Evolutionary conservation across 176 grass and related monocot species (phyloP).

Genomic region (Phoenix roebelenii): DNA sequence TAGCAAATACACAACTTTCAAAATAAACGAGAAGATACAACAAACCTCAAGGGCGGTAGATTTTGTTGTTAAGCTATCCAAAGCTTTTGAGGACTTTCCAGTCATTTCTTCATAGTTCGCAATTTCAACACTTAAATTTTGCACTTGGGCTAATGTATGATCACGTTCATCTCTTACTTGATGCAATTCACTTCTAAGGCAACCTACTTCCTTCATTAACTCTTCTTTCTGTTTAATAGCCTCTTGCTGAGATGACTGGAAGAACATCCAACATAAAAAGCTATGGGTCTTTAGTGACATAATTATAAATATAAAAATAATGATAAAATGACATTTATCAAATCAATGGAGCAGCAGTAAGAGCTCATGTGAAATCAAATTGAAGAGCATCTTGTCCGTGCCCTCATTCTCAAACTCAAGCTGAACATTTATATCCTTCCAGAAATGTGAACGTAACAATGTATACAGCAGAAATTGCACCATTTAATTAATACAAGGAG

Average conservation of each 20-base stretch:
- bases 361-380: too few relatives aligned
- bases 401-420: too few relatives aligned
- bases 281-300: background rate
- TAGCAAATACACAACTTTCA: too few relatives aligned
- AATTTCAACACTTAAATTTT: conserved; percentile 37
- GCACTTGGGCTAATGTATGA: conserved; percentile 35
- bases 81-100: conserved; percentile 34
- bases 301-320: background rate
- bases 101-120: conserved; percentile 32
- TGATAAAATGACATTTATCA: too few relatives aligned
- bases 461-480: too few relatives aligned
- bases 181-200: conserved; percentile 53
- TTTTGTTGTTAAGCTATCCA: conserved; percentile 28
- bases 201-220: conserved; percentile 54
- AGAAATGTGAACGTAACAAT: too few relatives aligned
- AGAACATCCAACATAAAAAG: conserved; percentile 2
- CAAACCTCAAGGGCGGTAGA: conserved; percentile 63
- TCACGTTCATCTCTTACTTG: conserved; percentile 66
- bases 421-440: too few relatives aligned
- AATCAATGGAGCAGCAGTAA: too few relatives aligned
- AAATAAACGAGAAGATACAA: background rate
- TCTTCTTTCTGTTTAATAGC: conserved; percentile 65
- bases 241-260: conserved; percentile 69
- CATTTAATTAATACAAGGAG: too few relatives aligned
- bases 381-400: too few relatives aligned